Conservation (phyloP, 2,329 filamentous ascomycete genomes). For the Phyllosticta paracitricarpa region DNA sequence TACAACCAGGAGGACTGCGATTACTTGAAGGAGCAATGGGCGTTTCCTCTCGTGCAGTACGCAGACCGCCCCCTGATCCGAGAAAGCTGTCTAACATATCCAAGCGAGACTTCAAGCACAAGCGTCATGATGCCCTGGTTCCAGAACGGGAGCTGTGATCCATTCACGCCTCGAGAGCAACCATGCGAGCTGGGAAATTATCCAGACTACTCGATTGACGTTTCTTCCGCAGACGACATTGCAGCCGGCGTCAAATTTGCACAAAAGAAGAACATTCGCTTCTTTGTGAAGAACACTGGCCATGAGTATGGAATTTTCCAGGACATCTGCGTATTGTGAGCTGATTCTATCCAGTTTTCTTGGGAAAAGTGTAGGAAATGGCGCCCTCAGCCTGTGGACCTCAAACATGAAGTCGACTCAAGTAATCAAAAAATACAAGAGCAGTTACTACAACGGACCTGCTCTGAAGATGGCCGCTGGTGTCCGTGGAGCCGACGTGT, state of each 20-base stretch:
- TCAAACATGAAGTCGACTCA: constrained; percentile 25
- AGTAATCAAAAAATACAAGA: constrained; percentile 21
- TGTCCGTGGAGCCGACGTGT: constrained; percentile 23
- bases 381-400: constrained; percentile 26
- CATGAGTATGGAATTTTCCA: constrained; percentile 21
- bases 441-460: constrained; percentile 19
- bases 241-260: constrained; percentile 19
- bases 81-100: not conserved
- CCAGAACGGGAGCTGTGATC: constrained; percentile 1
- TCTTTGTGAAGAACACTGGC: constrained; percentile 28
- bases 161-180: not conserved
- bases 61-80: not conserved
- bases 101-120: not conserved
- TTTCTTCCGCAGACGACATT: constrained; percentile 10
- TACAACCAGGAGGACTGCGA: constrained; percentile 17
- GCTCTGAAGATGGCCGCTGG: constrained; percentile 21
- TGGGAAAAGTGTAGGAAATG: constrained; percentile 24
- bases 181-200: not conserved
- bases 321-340: constrained; percentile 16
- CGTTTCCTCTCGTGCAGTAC: constrained; percentile 5
- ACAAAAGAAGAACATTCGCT: constrained; percentile 21
- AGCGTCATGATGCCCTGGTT: not conserved
- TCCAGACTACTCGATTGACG: not conserved
- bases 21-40: constrained; percentile 20
- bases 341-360: constrained; percentile 16